Base-by-base conservation (phyloP, 2,329 filamentous ascomycete genomes). In the Aspergillus tamarii region DNA sequence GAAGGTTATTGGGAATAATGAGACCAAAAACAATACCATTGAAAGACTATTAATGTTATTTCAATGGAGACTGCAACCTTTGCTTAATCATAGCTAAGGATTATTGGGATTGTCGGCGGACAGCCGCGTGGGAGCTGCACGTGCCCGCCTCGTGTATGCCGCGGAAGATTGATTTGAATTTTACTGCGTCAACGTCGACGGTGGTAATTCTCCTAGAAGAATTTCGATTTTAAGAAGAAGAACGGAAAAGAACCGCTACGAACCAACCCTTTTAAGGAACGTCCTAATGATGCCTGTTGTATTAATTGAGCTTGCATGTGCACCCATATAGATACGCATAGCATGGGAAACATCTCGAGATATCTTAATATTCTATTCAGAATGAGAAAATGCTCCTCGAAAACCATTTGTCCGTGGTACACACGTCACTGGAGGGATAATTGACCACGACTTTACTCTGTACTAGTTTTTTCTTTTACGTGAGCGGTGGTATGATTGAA, bases 401-500 rank as follows among this genome's bases (percentile, higher is more conserved):
- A 16, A 36, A 16, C 34, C 34, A 36, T 21, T 46, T 14, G 9
- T 23, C n/a, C n/a, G 14, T 16, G 26, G 10, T 30, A 50, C 48
- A 52, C 48, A 52, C n/a, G 28, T 52, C 48, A 32, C 48, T 41
- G 39, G 16, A 41, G 39, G 39, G 39, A n/a, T 16, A 41, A 41
- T 41, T 41, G 16, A 41, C 39, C 39, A 41, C 16, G 16, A 14
- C 5, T 48, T 48, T 5, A 14, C 32, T 34, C 32, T 10, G 32
- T 34, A 34, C 45, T 48, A 16, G 23, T 14, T 21, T 45, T 45
- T 45, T 23, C n/a, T n/a, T 52, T 32, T 52, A n/a, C 48, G 48
- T 52, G 48, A 50, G 48, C 12, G 48, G 52, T 55, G 52, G 52
- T 55, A 55, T 21, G 52, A 55, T 39, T 26, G 45, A 48, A 48